Conservation (phyloP, 2,329 filamentous ascomycete species). For the Aspergillus pseudoviridinutans region DNA sequence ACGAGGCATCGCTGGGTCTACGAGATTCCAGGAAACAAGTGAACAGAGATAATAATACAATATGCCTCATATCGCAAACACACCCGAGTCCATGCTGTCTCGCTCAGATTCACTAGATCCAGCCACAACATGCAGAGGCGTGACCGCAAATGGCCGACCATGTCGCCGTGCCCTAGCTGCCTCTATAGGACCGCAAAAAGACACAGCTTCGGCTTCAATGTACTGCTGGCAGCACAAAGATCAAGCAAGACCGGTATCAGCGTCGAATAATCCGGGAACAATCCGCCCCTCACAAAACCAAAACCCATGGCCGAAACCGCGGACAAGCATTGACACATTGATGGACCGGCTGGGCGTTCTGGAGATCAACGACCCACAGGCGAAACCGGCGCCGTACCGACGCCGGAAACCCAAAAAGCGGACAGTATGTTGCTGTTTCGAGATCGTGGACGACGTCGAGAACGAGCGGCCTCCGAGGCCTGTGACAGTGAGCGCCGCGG, state of each 20-base stretch:
- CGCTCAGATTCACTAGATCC: constrained; percentile 84
- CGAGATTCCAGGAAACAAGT: not conserved
- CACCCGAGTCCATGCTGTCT: constrained; percentile 73
- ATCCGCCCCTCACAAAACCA: constrained; percentile 22
- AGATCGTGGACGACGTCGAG: constrained; percentile 25
- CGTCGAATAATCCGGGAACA: constrained; percentile 28
- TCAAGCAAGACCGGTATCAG: constrained; percentile 54
- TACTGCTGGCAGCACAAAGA: constrained; percentile 97
- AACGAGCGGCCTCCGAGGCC: constrained; percentile 21
- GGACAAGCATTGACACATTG: constrained; percentile 82
- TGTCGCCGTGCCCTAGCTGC: constrained; percentile 70
- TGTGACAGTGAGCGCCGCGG: constrained; percentile 1
- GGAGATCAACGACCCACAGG: constrained; percentile 50
- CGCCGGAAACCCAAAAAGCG: constrained; percentile 11
- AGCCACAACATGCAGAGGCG: constrained; percentile 77
- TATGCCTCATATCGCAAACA: constrained; percentile 67
- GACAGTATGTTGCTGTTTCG: constrained; percentile 34
- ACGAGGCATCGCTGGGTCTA: not conserved
- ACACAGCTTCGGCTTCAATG: constrained; percentile 39
- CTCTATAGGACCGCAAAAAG: constrained; percentile 27
- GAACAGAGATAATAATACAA: constrained; percentile 1
- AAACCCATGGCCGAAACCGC: constrained; percentile 53
- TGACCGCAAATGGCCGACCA: constrained; percentile 75
- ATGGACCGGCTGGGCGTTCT: constrained; percentile 73
- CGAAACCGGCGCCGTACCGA: constrained; percentile 7